Base-by-base conservation (phyloP, 768 basidiomycete genomes). In the Amanita rubescens region DNA sequence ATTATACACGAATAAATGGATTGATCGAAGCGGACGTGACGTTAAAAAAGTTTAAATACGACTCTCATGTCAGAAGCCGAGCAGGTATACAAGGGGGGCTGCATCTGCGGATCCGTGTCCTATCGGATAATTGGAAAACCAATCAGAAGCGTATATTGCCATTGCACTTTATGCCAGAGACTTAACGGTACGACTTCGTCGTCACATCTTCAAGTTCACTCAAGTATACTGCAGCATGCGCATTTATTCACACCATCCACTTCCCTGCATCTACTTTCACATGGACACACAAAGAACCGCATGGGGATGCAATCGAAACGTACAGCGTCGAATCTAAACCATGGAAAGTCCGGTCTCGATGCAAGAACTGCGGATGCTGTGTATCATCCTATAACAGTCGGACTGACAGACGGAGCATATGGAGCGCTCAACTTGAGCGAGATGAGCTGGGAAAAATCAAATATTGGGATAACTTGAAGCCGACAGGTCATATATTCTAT, bases 91-190 rank as follows among this genome's bases (percentile, higher is more conserved):
- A 66, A 66, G 55, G 85, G 84, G 41, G 66, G 72, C 34, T 87
- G 85, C 64, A 82, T 78, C 60, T 87, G 85, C 55, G 71, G 77
- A n/a, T 58, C 68, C 3, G 67, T 78, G 3, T 64, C 76, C 0
- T 86, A 80, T 56, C 55, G 69, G 44, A 70, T 82, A 2, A 64
- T 63, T 10, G 78, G 78, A 1, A 64, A 62, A 32, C 82, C 84
- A 0, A 58, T 78, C 3, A 66, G 80, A 32, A 78, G 77, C 57
- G 83, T 80, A 5, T 86, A 80, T 60, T 87, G 83, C 57, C 86
- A 87, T 60, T 88, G 86, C 61, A 81, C 80, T 3, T 63, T 75
- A n/a, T 88, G 86, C 60, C 85, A 87, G 64, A 69, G 76, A 37
- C 62, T 85, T 48, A 78, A 68, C 58, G 80, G 83, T 77, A 61